phyloP scores from a whole-genome alignment of 2,329 filamentous ascomycete species.

The Cercospora beticola region DNA sequence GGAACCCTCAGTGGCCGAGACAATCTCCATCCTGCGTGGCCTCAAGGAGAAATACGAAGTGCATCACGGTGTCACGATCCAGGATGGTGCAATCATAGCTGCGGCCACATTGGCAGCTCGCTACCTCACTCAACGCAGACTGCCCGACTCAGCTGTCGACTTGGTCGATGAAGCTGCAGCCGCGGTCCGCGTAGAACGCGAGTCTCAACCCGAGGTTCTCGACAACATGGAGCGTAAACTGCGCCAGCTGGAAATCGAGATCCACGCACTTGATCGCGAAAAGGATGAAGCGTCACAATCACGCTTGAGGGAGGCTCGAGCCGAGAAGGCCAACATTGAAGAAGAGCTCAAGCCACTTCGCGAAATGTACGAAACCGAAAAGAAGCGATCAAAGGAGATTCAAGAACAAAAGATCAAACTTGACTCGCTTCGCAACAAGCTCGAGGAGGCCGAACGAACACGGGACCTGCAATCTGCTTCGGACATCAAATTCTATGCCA shows the following conservation, averaged over 20 bases:
- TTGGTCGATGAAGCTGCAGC: conserved; percentile 94
- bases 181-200: conserved; percentile 90
- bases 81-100: conserved; percentile 88
- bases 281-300: conserved; percentile 89
- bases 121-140: conserved; percentile 84
- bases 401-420: conserved; percentile 86
- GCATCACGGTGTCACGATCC: conserved; percentile 95
- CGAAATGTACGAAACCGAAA: conserved; percentile 94
- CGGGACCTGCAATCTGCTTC: conserved; percentile 84
- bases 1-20: conserved; percentile 84
- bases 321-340: conserved; percentile 89
- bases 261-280: conserved; percentile 89
- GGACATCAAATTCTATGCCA: conserved; percentile 95
- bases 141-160: conserved; percentile 96
- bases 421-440: conserved; percentile 84
- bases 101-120: conserved; percentile 88
- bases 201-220: conserved; percentile 93
- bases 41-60: conserved; percentile 98
- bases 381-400: conserved; percentile 59
- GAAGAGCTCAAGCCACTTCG: conserved; percentile 89
- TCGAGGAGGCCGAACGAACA: conserved; percentile 86
- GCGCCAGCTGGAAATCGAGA: conserved; percentile 93
- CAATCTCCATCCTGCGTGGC: conserved; percentile 95
- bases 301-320: conserved; percentile 77
- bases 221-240: conserved; percentile 89